Evolutionary conservation across 148 eudicot genomes (phyloP).

Genomic region (Dysphania ambrosioides): DNA sequence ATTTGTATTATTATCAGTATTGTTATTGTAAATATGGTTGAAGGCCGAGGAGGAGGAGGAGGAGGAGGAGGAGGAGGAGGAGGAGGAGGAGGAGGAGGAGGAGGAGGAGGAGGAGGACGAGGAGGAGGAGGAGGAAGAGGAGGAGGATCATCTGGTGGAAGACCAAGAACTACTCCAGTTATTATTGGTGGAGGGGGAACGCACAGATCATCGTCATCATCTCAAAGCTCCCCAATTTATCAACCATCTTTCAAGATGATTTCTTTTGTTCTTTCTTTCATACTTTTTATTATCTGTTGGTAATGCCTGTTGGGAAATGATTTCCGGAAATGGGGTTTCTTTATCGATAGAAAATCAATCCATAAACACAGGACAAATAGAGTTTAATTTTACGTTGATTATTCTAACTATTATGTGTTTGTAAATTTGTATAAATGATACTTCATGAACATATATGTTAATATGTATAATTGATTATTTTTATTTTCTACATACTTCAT

Average conservation of each 20-base stretch:
- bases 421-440: not conserved
- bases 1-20: not conserved
- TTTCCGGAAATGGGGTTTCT: no score
- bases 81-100: not conserved
- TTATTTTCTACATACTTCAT: no score
- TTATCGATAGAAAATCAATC: no score
- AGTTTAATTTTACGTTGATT: not conserved
- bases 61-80: not conserved
- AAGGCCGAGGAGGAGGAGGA: not conserved
- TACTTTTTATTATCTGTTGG: not conserved
- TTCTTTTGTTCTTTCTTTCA: not conserved
- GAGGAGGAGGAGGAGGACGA: not conserved
- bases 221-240: not conserved
- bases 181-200: not conserved
- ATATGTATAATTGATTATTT: no score
- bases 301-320: not conserved
- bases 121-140: not conserved
- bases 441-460: no score
- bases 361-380: not conserved
- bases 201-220: not conserved
- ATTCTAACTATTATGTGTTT: no score
- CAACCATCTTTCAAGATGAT: not conserved
- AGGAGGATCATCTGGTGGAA: not conserved
- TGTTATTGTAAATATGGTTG: not conserved
- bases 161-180: not conserved